A percentile compares a stretch with the other conserved stretches of the same genome.
Conservation (phyloP, 1,284 basidiomycete species). For the Anthracocystis walkeri region DNA sequence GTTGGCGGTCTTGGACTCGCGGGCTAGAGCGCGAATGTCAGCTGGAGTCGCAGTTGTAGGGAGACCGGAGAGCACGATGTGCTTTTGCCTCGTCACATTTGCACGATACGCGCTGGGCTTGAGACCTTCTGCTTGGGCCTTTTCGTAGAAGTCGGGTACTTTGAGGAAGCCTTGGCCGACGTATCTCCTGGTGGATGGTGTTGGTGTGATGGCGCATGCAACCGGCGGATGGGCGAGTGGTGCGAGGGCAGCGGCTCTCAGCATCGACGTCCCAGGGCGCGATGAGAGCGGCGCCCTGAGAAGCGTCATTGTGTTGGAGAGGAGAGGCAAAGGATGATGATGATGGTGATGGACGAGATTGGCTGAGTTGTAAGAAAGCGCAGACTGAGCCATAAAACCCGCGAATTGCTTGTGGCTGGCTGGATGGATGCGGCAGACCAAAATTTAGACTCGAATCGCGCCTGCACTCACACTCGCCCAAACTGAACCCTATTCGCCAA, state of each 20-base stretch:
- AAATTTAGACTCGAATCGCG: background rate
- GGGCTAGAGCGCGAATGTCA: constrained; percentile 33
- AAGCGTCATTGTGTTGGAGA: constrained; percentile 16
- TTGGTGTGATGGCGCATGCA: background rate
- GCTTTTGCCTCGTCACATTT: constrained; percentile 9
- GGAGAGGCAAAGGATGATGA: background rate
- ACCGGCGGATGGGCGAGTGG: background rate
- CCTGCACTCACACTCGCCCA: background rate
- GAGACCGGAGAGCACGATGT: constrained; percentile 29
- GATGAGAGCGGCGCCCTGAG: constrained; percentile 30
- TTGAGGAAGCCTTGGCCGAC: background rate
- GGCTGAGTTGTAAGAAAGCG: background rate
- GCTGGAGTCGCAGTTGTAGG: constrained; percentile 34
- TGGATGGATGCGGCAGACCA: constrained; percentile 3
- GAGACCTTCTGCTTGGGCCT: constrained; percentile 3
- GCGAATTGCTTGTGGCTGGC: background rate
- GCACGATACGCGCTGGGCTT: background rate
- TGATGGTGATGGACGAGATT: background rate
- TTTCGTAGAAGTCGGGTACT: background rate
- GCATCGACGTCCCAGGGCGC: constrained; percentile 19
- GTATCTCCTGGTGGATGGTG: constrained; percentile 6
- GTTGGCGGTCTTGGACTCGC: constrained; percentile 18
- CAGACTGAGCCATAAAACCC: constrained; percentile 5
- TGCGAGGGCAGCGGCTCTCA: background rate
- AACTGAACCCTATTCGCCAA: constrained; percentile 2